Percentiles rank a stretch among this genome's conserved stretches.
These are phyloP conservation scores for Pontederia crassipes DNA, from an alignment of 176 grass and related monocot species.

Conservation along the genomic window DNA sequence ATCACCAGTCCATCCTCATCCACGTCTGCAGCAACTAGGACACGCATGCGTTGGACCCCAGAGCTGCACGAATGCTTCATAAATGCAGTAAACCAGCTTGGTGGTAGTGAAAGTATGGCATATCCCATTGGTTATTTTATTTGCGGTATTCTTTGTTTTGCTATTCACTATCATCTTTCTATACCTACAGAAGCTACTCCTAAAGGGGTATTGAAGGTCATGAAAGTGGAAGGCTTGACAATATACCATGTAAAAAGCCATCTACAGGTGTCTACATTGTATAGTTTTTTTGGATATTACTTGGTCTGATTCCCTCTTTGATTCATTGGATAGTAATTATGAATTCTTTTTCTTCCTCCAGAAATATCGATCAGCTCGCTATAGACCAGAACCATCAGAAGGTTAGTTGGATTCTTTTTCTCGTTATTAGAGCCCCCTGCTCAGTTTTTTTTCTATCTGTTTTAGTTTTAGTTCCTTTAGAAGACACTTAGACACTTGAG, in stretches of 20 bases:
- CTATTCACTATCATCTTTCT: not conserved
- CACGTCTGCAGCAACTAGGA: slow-evolving; percentile 38
- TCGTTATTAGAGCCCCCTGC: slow-evolving; percentile 8
- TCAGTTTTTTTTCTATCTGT: slow-evolving; percentile 6
- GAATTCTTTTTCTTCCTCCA: slow-evolving; percentile 27
- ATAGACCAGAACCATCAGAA: slow-evolving; percentile 63
- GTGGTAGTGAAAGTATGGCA: slow-evolving; percentile 80
- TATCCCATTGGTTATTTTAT: slow-evolving; percentile 17
- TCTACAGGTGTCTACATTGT: slow-evolving; percentile 67
- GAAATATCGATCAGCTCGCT: slow-evolving; percentile 85
- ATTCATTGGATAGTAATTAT: slow-evolving; percentile 19
- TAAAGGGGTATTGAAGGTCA: slow-evolving; percentile 77
- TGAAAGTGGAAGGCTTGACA: slow-evolving; percentile 89
- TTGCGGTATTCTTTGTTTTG: not conserved
- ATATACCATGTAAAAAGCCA: slow-evolving; percentile 99
- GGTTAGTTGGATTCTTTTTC: slow-evolving; percentile 37
- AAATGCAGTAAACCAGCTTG: slow-evolving; percentile 84
- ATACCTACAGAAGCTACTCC: slow-evolving; percentile 76
- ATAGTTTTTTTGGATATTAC: slow-evolving; percentile 15
- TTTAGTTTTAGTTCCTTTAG: not conserved
- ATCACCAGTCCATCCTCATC: slow-evolving; percentile 41
- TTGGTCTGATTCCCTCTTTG: not conserved
- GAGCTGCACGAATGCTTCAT: slow-evolving; percentile 93
- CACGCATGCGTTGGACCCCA: slow-evolving; percentile 81
- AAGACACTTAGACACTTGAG: not conserved